Evolutionary conservation across 148 eudicot genomes (phyloP), one percentile per base, ranked within the genome.

Genomic region (Salicornia ramosissima): DNA sequence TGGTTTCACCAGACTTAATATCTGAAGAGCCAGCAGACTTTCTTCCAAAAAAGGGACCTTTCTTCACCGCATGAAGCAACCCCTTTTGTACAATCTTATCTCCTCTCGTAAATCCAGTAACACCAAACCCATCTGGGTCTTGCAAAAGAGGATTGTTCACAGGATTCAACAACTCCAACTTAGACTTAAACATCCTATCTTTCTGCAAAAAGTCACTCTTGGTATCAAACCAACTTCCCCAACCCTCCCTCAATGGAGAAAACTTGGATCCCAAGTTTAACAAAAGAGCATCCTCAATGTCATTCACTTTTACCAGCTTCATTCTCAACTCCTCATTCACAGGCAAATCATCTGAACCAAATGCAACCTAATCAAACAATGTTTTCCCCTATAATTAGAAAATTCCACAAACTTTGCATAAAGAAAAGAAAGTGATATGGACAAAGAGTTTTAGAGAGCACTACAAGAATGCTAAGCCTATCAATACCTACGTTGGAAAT

Each of bases 151-250:
- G 90, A 77, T 89, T 81, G 72, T 74, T 82, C 46, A 87, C 67
- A 2, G 97, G 96, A 75, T 92, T 92, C 71, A 92, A 73, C 24
- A 81, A 57, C 80, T 92, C 96, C 58, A 92, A 59, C 65, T 87
- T 86, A 4, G 97, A 92, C 74, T 80, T 92, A 47, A 89, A 87
- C 91, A 92, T 89, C 74, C 75, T 74, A 81, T 92, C 97, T 72
- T 85, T 85, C 75, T 91, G 82, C 68, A 92, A 79, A 59, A 92
- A 92, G 80, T 92, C 97, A 65, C 81, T 79, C 88, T 92, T 92
- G 62, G 89, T 89, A 59, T 92, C 97, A 78, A 92, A 92, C 97
- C 97, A 92, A 21, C 83, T 70, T 8, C 97, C 97, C 97, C 97
- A 92, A 8, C 96, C 97, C 43, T 92, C 89, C 77, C 91, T 79